These are phyloP conservation scores for Stromatinia cepivora DNA, from an alignment of 2,329 filamentous ascomycete species.

Conservation along the genomic window DNA sequence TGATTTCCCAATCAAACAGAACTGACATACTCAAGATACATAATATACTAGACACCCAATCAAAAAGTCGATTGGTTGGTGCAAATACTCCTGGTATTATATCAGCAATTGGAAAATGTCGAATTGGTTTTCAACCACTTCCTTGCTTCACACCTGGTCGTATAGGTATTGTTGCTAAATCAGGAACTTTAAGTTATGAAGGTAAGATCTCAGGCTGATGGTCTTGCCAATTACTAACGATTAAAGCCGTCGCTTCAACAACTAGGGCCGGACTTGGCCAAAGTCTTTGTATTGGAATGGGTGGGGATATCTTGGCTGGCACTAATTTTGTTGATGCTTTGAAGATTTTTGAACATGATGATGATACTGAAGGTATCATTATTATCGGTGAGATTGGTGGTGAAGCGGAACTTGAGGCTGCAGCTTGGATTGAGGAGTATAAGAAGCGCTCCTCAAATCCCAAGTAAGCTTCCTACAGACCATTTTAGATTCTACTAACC, in stretches of 20 bases:
- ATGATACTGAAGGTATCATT: slow-evolving; percentile 66
- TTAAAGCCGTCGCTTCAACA: slow-evolving; percentile 63
- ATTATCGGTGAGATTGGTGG: slow-evolving; percentile 69
- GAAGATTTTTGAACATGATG: slow-evolving; percentile 63
- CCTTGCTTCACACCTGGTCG: slow-evolving; percentile 68
- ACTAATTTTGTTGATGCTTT: slow-evolving; percentile 73
- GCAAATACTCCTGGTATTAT: slow-evolving; percentile 76
- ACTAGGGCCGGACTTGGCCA: slow-evolving; percentile 70
- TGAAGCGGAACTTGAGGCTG: slow-evolving; percentile 65
- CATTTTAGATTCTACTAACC: slow-evolving; percentile 1
- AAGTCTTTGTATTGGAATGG: slow-evolving; percentile 71
- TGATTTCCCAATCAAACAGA: background rate
- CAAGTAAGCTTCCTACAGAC: slow-evolving; percentile 53
- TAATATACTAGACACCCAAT: slow-evolving; percentile 67
- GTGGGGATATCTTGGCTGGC: slow-evolving; percentile 70
- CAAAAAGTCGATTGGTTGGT: slow-evolving; percentile 67
- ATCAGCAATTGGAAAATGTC: slow-evolving; percentile 66
- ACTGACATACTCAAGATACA: slow-evolving; percentile 53
- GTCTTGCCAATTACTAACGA: slow-evolving; percentile 18
- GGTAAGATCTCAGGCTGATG: slow-evolving; percentile 35
- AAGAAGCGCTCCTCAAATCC: slow-evolving; percentile 55
- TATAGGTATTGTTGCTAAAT: slow-evolving; percentile 71
- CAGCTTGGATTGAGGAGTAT: slow-evolving; percentile 72
- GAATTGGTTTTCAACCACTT: slow-evolving; percentile 75
- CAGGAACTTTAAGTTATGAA: slow-evolving; percentile 73